Base-by-base conservation (phyloP, 192 early-diverging fungal genomes). In the Anaeromyces robustus region DNA sequence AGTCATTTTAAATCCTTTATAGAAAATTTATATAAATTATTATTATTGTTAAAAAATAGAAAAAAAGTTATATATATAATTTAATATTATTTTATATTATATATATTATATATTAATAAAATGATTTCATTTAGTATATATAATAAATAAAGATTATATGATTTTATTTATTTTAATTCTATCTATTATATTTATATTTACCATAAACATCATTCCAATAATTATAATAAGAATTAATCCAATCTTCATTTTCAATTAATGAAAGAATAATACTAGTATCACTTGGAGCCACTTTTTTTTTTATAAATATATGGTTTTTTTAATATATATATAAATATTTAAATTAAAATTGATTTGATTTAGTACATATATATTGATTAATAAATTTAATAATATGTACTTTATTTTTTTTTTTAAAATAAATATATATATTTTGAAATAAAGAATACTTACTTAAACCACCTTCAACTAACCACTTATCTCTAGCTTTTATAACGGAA, bases 201-300 rank as follows among this genome's bases (percentile, higher is more conserved):
- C 82, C 97, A 84, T 99, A 97, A 28, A 97, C 96, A 81, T 94
- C 91, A 83, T 94, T 90, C 97, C 96, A 97, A 88, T 92, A 96
- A 79, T 87, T 81, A 41, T 88, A 89, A 81, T 89, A 92, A 83
- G 96, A 92, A 81, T 93, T 92, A 84, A 94, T 90, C 87, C 92
- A 93, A 28, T 94, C 94, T 26, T 89, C 90, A 82, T 95, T 92
- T 80, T 94, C 93, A 81, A 94, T 87, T 19, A 89, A 93, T 30
- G 92, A 87, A 80, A 95, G 81, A 37, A 91, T 86, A 81, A 95
- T 93, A 30, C 90, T 89, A 2, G 94, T 89, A 80, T 90, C 88
- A 78, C 89, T 90, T 26, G 95, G 95, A 32, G 89, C 91, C 86
- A 94, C 85, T 84, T n/a, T 30, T 32, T 79, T 79, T 22, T 12